These are phyloP conservation scores for Aspergillus viridinutans DNA, from an alignment of 2,329 filamentous ascomycete species.

Conservation along the genomic window DNA sequence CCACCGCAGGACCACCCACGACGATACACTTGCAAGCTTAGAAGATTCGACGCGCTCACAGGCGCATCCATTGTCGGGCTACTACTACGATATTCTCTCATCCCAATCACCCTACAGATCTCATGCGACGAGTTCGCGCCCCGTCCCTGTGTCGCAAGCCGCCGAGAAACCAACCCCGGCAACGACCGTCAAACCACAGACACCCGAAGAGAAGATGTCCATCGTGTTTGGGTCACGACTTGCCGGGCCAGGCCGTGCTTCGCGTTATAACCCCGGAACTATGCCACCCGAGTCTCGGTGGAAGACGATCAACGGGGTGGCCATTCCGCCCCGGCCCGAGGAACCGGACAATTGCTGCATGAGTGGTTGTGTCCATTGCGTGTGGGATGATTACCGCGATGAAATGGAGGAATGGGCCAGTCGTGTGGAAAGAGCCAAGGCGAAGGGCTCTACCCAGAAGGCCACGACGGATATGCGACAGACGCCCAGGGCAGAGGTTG, in stretches of 20 bases:
- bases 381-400: slow-evolving; percentile 88
- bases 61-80: slow-evolving; percentile 40
- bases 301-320: slow-evolving; percentile 65
- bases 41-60: slow-evolving; percentile 21
- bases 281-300: slow-evolving; percentile 57
- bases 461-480: slow-evolving; percentile 28
- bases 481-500: slow-evolving; percentile 38
- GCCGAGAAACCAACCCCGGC: slow-evolving; percentile 17
- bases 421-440: slow-evolving; percentile 59
- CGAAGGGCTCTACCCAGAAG: slow-evolving; percentile 25
- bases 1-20: slow-evolving; percentile 18
- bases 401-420: slow-evolving; percentile 86
- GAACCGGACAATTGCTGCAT: slow-evolving; percentile 99
- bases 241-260: slow-evolving; percentile 64
- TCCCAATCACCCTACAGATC: slow-evolving; percentile 23
- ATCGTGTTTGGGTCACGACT: slow-evolving; percentile 80
- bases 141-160: slow-evolving; percentile 9
- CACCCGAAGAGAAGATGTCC: slow-evolving; percentile 49
- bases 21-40: slow-evolving; percentile 5
- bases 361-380: slow-evolving; percentile 96
- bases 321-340: slow-evolving; percentile 75
- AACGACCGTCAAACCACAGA: slow-evolving; percentile 18
- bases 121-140: slow-evolving; percentile 15
- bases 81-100: slow-evolving; percentile 42
- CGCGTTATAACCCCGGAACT: slow-evolving; percentile 52